A percentile compares a stretch with the other conserved stretches of the same genome.
phyloP scores from a whole-genome alignment of 495 filamentous ascomycete species.

The Neurospora intermedia region DNA sequence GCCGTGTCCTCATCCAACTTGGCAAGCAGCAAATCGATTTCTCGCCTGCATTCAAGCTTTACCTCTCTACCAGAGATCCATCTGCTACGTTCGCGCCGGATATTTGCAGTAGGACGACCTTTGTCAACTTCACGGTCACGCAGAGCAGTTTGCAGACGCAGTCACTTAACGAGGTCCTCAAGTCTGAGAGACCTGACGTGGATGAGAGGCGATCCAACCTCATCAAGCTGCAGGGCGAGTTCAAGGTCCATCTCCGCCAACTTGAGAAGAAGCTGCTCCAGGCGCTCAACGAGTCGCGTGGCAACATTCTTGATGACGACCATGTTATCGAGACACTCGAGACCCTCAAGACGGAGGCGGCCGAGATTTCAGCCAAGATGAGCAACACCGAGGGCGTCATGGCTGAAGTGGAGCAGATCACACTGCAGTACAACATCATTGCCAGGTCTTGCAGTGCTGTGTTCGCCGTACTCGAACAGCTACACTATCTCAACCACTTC shows the following conservation, averaged over 20 bases:
- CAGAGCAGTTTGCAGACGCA: slow-evolving; percentile 98
- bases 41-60: slow-evolving; percentile 92
- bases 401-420: slow-evolving; percentile 93
- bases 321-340: slow-evolving; percentile 96
- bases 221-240: slow-evolving; percentile 97
- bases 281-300: slow-evolving; percentile 91
- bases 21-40: slow-evolving; percentile 99
- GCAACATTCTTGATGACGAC: slow-evolving; percentile 97
- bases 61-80: slow-evolving; percentile 89
- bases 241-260: slow-evolving; percentile 90
- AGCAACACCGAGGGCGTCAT: slow-evolving; percentile 94
- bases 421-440: slow-evolving; percentile 82
- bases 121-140: slow-evolving; percentile 99
- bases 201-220: slow-evolving; percentile 91
- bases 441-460: slow-evolving; percentile 91
- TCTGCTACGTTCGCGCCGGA: slow-evolving; percentile 96
- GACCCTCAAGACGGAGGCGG: slow-evolving; percentile 94
- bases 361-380: slow-evolving; percentile 92
- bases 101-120: slow-evolving; percentile 94
- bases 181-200: slow-evolving; percentile 96
- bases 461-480: slow-evolving; percentile 91
- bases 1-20: slow-evolving; percentile 93
- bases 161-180: slow-evolving; percentile 91
- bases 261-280: slow-evolving; percentile 93
- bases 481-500: slow-evolving; percentile 97